Evolutionary conservation across 257 asterid genomes (phyloP).

Genomic region (Oldenlandia corymbosa): DNA sequence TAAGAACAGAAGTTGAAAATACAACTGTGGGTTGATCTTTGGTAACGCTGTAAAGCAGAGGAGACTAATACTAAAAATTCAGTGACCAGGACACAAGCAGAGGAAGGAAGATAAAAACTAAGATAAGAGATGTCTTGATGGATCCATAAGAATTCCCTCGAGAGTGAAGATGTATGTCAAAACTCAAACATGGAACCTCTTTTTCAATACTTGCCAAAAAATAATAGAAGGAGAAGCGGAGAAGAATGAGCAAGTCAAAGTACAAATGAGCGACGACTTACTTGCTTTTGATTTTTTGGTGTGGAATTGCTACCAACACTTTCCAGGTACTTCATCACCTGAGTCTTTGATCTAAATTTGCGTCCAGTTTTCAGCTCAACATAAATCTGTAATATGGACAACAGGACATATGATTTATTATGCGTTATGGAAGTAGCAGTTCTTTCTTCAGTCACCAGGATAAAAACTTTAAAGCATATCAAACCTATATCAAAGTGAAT

Average conservation of each 20-base stretch:
- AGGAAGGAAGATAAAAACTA: not conserved
- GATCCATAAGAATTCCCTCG: not conserved
- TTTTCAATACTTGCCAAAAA: not conserved
- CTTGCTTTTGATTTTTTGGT: conserved; percentile 18
- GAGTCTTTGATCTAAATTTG: conserved; percentile 50
- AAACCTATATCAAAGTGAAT: not conserved
- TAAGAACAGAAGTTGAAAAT: not conserved
- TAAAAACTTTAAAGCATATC: not conserved
- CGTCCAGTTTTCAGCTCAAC: conserved; percentile 39
- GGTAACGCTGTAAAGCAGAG: not conserved
- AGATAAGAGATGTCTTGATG: not conserved
- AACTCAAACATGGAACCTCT: not conserved
- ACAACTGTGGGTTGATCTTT: not conserved
- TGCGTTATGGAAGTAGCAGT: conserved; percentile 1
- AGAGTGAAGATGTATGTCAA: not conserved
- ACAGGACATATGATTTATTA: not conserved
- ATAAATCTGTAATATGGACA: conserved; percentile 43
- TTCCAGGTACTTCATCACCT: conserved; percentile 40
- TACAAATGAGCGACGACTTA: not conserved
- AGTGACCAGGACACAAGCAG: not conserved
- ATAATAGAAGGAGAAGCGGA: not conserved
- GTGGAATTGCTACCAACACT: conserved; percentile 14
- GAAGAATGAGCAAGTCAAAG: not conserved
- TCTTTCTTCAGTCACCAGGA: not conserved
- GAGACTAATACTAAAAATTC: not conserved